Conservation (phyloP, 495 filamentous ascomycete species). For the Neurospora sp. region DNA sequence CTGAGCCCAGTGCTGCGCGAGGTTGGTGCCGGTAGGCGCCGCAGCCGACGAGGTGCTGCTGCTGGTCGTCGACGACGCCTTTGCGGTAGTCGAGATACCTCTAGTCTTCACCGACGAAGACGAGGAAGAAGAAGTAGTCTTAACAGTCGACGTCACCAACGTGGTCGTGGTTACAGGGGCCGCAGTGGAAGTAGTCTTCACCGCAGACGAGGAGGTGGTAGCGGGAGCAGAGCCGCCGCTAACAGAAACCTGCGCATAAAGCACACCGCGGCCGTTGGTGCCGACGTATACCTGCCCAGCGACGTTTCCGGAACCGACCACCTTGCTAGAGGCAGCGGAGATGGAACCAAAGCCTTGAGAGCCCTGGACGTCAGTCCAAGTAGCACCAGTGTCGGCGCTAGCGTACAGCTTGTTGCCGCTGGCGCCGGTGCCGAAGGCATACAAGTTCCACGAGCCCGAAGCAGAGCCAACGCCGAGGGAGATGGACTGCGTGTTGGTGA, state of each 20-base stretch:
- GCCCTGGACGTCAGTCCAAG: constrained; percentile 46
- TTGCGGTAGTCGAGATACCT: neutral
- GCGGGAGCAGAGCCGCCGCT: constrained; percentile 1
- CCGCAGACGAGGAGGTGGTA: neutral
- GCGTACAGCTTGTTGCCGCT: constrained; percentile 39
- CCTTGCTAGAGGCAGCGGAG: constrained; percentile 22
- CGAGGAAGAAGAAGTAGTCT: neutral
- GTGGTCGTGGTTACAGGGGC: constrained; percentile 1
- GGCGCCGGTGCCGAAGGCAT: constrained; percentile 39
- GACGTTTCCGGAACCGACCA: constrained; percentile 39
- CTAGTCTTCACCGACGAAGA: neutral
- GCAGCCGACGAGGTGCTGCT: constrained; percentile 5
- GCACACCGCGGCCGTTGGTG: constrained; percentile 49
- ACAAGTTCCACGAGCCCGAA: constrained; percentile 32
- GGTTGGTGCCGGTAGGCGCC: neutral
- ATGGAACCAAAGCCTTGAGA: constrained; percentile 43
- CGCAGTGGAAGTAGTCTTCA: neutral
- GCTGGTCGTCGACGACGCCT: neutral
- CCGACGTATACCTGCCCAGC: constrained; percentile 47
- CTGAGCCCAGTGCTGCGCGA: constrained; percentile 14
- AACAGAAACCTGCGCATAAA: constrained; percentile 33
- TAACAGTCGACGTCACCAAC: constrained; percentile 8
- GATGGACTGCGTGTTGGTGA: constrained; percentile 36
- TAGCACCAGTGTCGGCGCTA: constrained; percentile 35
- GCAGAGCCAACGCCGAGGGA: constrained; percentile 32